Conservation (phyloP, 768 basidiomycete species). For the Multifurca ochricompacta region DNA sequence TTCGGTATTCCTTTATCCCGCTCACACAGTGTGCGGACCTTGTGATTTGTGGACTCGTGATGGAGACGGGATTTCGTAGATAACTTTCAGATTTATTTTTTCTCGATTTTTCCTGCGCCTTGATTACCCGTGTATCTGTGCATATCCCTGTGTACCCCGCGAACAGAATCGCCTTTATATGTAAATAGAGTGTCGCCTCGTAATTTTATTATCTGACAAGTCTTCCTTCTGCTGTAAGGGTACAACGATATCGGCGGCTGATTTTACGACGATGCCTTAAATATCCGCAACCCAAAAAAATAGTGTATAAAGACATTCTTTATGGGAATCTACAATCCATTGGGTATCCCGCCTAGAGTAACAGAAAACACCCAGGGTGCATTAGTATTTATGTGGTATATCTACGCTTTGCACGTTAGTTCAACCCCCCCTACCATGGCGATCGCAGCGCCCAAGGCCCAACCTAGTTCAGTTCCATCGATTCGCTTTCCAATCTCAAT, state of each 20-base stretch:
- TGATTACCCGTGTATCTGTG: not conserved
- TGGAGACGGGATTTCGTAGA: not conserved
- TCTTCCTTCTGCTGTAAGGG: too few relatives aligned
- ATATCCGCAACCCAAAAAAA: too few relatives aligned
- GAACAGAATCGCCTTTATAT: not conserved
- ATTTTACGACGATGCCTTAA: too few relatives aligned
- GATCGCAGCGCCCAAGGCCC: conserved; percentile 84
- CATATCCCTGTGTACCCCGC: not conserved
- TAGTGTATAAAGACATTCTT: too few relatives aligned
- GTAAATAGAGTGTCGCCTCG: not conserved
- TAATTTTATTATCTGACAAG: not conserved
- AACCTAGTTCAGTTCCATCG: conserved; percentile 84
- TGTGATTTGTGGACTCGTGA: not conserved
- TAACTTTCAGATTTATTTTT: not conserved
- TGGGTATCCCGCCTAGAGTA: not conserved
- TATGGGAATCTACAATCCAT: not conserved
- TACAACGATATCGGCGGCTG: too few relatives aligned
- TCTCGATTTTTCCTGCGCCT: not conserved
- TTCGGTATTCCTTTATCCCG: not conserved
- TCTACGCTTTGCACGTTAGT: conserved; percentile 42
- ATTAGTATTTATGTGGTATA: too few relatives aligned
- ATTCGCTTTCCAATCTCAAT: conserved; percentile 83
- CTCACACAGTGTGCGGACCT: not conserved
- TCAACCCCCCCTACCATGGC: conserved; percentile 59
- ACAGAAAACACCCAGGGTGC: too few relatives aligned